A percentile compares a stretch with the other conserved stretches of the same genome.
These are phyloP conservation scores for Testicularia cyperi DNA, from an alignment of 1,284 basidiomycete genomes.

Conservation along the genomic window DNA sequence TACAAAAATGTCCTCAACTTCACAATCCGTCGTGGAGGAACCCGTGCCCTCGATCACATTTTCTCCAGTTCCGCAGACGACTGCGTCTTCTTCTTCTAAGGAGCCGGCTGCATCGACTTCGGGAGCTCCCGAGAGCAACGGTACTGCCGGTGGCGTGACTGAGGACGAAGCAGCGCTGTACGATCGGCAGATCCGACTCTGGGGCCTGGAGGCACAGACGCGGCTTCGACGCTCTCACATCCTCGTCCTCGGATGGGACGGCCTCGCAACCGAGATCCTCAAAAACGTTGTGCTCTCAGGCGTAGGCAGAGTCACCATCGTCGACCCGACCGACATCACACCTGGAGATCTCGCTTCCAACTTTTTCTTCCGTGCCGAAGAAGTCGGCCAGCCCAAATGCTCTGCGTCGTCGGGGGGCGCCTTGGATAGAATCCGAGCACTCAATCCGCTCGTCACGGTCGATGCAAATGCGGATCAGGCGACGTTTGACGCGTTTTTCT, in stretches of 20 bases:
- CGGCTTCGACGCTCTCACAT: slow-evolving; percentile 92
- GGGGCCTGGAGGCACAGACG: slow-evolving; percentile 97
- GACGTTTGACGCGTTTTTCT: slow-evolving; percentile 13
- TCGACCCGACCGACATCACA: slow-evolving; percentile 61
- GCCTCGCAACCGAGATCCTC: slow-evolving; percentile 89
- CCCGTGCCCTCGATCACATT: no score
- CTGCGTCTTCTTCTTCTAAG: no score
- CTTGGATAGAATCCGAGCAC: slow-evolving; percentile 71
- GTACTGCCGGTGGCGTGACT: slow-evolving; percentile 22
- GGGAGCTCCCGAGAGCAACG: slow-evolving; percentile 2
- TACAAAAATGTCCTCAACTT: no score
- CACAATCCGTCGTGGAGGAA: no score
- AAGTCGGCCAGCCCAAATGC: slow-evolving; percentile 64
- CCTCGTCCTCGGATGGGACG: slow-evolving; percentile 76
- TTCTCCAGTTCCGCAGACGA: no score
- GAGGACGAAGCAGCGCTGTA: slow-evolving; percentile 83
- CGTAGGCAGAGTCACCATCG: slow-evolving; percentile 65
- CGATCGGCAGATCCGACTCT: slow-evolving; percentile 93
- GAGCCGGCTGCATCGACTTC: no score
- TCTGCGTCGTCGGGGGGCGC: slow-evolving; percentile 8
- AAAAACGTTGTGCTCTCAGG: slow-evolving; percentile 77
- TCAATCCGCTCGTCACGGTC: slow-evolving; percentile 88
- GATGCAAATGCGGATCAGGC: slow-evolving; percentile 61
- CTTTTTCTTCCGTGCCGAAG: slow-evolving; percentile 90
- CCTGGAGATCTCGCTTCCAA: slow-evolving; percentile 76